Percentiles rank a stretch among this genome's conserved stretches.
These are phyloP conservation scores for Talaromyces sp. DNA, from an alignment of 2,329 filamentous ascomycete genomes.

Conservation along the genomic window DNA sequence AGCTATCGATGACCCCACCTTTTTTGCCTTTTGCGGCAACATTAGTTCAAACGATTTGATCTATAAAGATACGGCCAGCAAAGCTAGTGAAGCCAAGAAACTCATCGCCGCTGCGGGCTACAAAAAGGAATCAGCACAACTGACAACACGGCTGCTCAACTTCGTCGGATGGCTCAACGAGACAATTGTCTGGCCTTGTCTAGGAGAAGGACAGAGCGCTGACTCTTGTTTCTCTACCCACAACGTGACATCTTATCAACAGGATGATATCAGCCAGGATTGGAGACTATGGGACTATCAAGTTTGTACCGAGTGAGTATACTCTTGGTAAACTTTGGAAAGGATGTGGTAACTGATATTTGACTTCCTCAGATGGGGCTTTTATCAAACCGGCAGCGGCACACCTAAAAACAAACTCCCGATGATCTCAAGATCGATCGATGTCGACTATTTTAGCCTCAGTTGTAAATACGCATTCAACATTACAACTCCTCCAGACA, in stretches of 20 bases:
- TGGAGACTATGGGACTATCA: conserved; percentile 56
- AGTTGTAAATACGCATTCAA: conserved; percentile 67
- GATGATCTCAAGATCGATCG: conserved; percentile 65
- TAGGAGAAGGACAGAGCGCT: conserved; percentile 31
- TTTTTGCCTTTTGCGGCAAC: conserved; percentile 53
- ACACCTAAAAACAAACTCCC: conserved; percentile 61
- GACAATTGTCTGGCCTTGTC: conserved; percentile 38
- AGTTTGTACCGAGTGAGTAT: conserved; percentile 42
- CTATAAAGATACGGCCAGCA: conserved; percentile 34
- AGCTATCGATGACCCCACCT: conserved; percentile 42
- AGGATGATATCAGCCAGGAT: conserved; percentile 38
- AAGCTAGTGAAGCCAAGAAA: conserved; percentile 36
- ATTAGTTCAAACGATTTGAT: conserved; percentile 45
- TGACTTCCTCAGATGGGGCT: conserved; percentile 60
- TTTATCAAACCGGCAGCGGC: conserved; percentile 66
- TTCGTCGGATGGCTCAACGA: conserved; percentile 51
- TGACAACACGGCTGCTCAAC: conserved; percentile 53
- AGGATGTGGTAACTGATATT: background rate
- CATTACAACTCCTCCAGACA: conserved; percentile 58
- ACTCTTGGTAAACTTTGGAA: background rate
- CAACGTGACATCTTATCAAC: conserved; percentile 43
- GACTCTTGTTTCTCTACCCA: conserved; percentile 50
- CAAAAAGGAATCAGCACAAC: conserved; percentile 27
- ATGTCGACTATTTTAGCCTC: conserved; percentile 56
- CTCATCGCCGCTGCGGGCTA: conserved; percentile 48